A percentile compares a stretch with the other conserved stretches of the same genome.
These are phyloP conservation scores for Amoebophrya sp. DNA, from an alignment of 169 alveolate species.

Conservation along the genomic window DNA sequence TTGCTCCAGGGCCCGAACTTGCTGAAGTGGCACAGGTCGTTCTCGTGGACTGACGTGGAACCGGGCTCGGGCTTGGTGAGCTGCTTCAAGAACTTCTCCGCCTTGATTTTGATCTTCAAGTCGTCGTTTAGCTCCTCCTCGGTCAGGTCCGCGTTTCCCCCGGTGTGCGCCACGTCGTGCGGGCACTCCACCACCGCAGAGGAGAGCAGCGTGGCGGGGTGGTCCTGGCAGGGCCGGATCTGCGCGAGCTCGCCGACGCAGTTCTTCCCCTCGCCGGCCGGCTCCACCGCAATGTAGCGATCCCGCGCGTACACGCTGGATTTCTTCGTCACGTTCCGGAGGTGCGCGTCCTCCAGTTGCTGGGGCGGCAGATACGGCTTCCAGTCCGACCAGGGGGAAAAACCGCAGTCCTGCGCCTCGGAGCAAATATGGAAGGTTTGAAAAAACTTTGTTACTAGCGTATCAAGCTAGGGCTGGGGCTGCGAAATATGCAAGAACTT, in stretches of 20 bases:
- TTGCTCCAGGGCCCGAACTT: background rate
- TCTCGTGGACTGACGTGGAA: background rate
- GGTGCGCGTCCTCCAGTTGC: background rate
- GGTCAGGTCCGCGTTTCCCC: background rate
- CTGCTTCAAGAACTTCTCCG: background rate
- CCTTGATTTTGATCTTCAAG: background rate
- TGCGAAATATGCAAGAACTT: background rate
- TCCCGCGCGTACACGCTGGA: background rate
- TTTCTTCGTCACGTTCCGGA: too few relatives aligned
- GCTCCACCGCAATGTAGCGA: background rate
- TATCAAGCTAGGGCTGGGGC: background rate
- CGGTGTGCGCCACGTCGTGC: background rate
- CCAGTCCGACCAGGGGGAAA: background rate
- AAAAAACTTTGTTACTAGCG: background rate
- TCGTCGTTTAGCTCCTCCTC: background rate
- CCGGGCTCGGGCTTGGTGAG: background rate
- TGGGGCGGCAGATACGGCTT: background rate
- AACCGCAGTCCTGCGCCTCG: background rate
- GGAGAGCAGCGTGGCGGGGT: background rate
- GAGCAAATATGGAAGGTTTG: background rate
- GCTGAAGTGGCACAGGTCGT: background rate
- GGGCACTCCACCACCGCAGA: background rate
- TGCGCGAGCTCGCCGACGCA: background rate
- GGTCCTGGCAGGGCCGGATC: background rate
- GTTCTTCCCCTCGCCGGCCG: background rate